Percentiles rank a stretch among this genome's conserved stretches.
Evolutionary conservation across 1,284 basidiomycete species (phyloP).

Genomic region (Cutaneotrichosporon sp.): DNA sequence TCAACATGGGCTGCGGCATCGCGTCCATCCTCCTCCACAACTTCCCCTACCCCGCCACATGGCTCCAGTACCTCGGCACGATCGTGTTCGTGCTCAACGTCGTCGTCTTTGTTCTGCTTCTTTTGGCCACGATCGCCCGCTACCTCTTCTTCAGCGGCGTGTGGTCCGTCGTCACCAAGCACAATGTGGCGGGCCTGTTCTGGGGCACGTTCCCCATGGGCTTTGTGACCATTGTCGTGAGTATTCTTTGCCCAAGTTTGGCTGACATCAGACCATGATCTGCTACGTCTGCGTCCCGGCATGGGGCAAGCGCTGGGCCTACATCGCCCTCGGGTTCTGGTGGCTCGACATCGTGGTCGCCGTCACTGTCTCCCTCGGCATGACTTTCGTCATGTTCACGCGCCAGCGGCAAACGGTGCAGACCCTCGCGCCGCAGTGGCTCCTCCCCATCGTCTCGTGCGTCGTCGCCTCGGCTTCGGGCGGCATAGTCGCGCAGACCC

Average conservation of each 20-base stretch:
- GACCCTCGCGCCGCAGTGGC: slow-evolving; percentile 63
- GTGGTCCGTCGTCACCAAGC: slow-evolving; percentile 61
- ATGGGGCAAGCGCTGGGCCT: slow-evolving; percentile 61
- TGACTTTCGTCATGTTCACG: slow-evolving; percentile 67
- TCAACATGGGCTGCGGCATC: slow-evolving; percentile 58
- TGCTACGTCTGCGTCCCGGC: slow-evolving; percentile 52
- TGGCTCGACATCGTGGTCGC: slow-evolving; percentile 68
- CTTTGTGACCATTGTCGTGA: slow-evolving; percentile 63
- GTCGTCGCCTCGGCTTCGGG: slow-evolving; percentile 70
- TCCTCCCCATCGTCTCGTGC: slow-evolving; percentile 71
- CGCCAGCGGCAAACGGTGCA: slow-evolving; percentile 63
- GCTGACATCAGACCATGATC: slow-evolving; percentile 54
- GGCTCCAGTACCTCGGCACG: slow-evolving; percentile 51
- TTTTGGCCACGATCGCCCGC: slow-evolving; percentile 56
- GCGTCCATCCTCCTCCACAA: slow-evolving; percentile 54
- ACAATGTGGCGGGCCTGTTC: slow-evolving; percentile 68
- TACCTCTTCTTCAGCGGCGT: slow-evolving; percentile 63
- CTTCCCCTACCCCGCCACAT: slow-evolving; percentile 55
- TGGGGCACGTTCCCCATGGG: slow-evolving; percentile 72
- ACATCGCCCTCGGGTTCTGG: slow-evolving; percentile 69
- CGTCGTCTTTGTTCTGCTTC: slow-evolving; percentile 63
- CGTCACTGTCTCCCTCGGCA: slow-evolving; percentile 63
- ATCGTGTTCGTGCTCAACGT: slow-evolving; percentile 70
- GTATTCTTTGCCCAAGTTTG: too few species aligned
- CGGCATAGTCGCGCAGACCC: slow-evolving; percentile 60